These are phyloP conservation scores for Scleroderma citrinum DNA, from an alignment of 768 basidiomycete genomes.

Conservation along the genomic window DNA sequence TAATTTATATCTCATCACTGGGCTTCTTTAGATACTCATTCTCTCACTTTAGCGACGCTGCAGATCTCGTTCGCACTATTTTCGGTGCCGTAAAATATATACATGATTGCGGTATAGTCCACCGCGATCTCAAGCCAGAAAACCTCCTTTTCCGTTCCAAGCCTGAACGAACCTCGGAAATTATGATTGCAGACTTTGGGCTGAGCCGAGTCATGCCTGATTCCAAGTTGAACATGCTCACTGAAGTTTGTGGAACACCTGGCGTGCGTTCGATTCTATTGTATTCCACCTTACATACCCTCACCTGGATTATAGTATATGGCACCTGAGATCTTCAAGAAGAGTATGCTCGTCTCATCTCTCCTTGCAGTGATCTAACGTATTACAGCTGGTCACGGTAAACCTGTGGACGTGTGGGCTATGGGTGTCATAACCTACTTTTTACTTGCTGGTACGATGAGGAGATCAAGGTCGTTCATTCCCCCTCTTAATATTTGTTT, in stretches of 20 bases:
- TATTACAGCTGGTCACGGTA: constrained; percentile 75
- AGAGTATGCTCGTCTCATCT: constrained; percentile 45
- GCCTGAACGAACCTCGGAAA: constrained; percentile 79
- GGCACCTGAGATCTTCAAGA: constrained; percentile 95
- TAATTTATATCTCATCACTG: constrained; percentile 31
- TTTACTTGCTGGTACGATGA: constrained; percentile 59
- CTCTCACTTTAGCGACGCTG: constrained; percentile 67
- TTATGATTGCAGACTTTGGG: constrained; percentile 98
- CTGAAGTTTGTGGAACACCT: constrained; percentile 94
- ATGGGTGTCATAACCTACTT: constrained; percentile 99
- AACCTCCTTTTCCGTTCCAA: constrained; percentile 91
- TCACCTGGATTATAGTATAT: constrained; percentile 53
- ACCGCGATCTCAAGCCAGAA: constrained; percentile 96
- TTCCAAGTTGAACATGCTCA: constrained; percentile 79
- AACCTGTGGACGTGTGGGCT: constrained; percentile 95
- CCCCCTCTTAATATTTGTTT: not conserved
- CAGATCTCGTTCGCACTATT: constrained; percentile 81
- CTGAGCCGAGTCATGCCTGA: constrained; percentile 88
- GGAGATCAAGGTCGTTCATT: not conserved
- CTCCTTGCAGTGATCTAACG: not conserved
- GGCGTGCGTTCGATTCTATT: constrained; percentile 45
- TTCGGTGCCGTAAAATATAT: constrained; percentile 86
- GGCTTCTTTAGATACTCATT: constrained; percentile 11
- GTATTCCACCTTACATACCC: not conserved
- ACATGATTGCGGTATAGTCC: constrained; percentile 88